phyloP scores from a whole-genome alignment of 768 basidiomycete species.

The Lactarius akahatsu region DNA sequence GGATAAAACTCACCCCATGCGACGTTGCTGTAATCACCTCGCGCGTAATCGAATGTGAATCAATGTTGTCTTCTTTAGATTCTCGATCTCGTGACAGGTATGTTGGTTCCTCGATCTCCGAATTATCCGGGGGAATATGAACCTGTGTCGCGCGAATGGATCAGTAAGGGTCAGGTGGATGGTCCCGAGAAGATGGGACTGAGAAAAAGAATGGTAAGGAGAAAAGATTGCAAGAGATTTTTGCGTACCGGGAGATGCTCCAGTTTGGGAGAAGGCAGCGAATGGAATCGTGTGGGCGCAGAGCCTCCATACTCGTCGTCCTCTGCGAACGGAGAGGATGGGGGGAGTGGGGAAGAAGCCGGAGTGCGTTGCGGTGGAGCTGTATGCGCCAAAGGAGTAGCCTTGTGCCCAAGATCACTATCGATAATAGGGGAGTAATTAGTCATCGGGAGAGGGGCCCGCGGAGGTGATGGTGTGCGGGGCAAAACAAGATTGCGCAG shows the following conservation, averaged over 20 bases:
- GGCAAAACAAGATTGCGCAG: conserved; percentile 22
- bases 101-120: background rate
- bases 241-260: conserved; percentile 12
- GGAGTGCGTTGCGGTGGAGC: conserved; percentile 9
- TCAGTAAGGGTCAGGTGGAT: conserved; percentile 11
- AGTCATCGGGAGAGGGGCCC: conserved; percentile 5
- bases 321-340: conserved; percentile 28
- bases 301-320: conserved; percentile 13
- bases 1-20: conserved; percentile 4
- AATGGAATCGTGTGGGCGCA: conserved; percentile 1
- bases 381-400: background rate
- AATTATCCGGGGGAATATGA: background rate
- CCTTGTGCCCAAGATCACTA: conserved; percentile 8
- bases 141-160: background rate
- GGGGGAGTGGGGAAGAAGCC: conserved; percentile 26
- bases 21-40: background rate
- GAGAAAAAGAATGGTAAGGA: conserved; percentile 2
- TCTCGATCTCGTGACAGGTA: conserved; percentile 11
- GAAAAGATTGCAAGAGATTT: background rate
- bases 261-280: conserved; percentile 10
- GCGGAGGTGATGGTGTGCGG: conserved; percentile 15
- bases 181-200: background rate
- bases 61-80: conserved; percentile 1
- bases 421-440: conserved; percentile 14
- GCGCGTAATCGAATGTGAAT: background rate